Base-by-base conservation (phyloP, 2,329 filamentous ascomycete genomes). In the Thelonectria olida region DNA sequence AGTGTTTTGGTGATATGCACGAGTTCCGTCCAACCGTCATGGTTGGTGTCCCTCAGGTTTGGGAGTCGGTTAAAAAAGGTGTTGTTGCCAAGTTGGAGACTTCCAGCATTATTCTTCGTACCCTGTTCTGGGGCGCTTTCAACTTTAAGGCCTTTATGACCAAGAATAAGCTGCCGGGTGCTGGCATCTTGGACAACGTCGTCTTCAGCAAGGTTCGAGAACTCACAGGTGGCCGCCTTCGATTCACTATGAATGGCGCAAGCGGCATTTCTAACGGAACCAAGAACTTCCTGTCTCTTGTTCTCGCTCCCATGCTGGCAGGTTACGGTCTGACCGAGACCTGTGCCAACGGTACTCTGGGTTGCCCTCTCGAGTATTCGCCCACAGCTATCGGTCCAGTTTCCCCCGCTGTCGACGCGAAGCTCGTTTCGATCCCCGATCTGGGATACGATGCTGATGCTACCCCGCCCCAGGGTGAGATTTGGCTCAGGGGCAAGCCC, bases 321-420 rank as follows among this genome's bases (percentile, higher is more conserved):
- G 96, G 96, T 10, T 99, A 99, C 75, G 96, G 96, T 62, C 82
- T 99, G 67, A 99, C 96, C 1, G 96, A 99, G 80, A 98, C 96
- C 2, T 89, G 89, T 66, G 93, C 92, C 67, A 93, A 92, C 82
- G 92, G 92, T 60, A 86, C 90, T n/a, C 79, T 96, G 39, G 92
- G 90, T 78, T 92, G 93, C 70, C 95, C 96, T 1, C 81, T 96
- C 67, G 89, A 95, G 67, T 98, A 92, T 89, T 92, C 91, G 10
- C 85, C 92, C 57, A 80, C 84, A 25, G 86, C 92, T 20, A 87
- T 97, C 57, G 96, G 96, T 27, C 89, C 94, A 52, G 84, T 95
- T 44, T 88, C 93, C 8, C 88, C 88, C 2, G 89, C 86, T 2
- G 79, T 97, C 62, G 95, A 98, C 74, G 82, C 97, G 74, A 99